These are phyloP conservation scores for Limonium bicolor DNA, from an alignment of 148 eudicot species.

Conservation along the genomic window DNA sequence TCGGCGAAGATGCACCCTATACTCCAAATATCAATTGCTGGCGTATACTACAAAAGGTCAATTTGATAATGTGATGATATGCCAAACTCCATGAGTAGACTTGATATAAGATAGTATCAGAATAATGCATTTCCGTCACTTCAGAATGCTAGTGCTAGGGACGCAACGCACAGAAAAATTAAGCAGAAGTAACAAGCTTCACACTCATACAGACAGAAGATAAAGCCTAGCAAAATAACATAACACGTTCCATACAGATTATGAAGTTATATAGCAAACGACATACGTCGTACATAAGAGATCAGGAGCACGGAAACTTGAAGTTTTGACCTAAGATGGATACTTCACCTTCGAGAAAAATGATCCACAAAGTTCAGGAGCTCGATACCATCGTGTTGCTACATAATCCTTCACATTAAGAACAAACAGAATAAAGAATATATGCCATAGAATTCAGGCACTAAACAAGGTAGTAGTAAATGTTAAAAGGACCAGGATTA, in stretches of 20 bases:
- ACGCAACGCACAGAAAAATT: too few species aligned
- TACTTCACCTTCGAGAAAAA: slow-evolving; percentile 76
- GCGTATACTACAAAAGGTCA: slow-evolving; percentile 54
- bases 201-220: not conserved
- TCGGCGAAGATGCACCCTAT: slow-evolving; percentile 98
- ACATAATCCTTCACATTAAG: slow-evolving; percentile 56
- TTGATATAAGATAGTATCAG: too few species aligned
- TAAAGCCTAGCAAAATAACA: too few species aligned
- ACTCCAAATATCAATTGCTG: slow-evolving; percentile 93
- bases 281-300: too few species aligned
- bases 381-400: slow-evolving; percentile 98
- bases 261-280: not conserved
- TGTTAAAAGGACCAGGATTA: not conserved
- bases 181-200: not conserved
- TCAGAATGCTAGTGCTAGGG: too few species aligned
- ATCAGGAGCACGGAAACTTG: too few species aligned
- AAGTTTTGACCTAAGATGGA: too few species aligned
- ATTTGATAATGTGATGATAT: too few species aligned
- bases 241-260: not conserved
- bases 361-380: slow-evolving; percentile 98
- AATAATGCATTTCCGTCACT: too few species aligned
- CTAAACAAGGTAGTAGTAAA: not conserved
- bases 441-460: not conserved
- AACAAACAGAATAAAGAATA: slow-evolving; percentile 6
- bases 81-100: too few species aligned